Conservation (phyloP, 148 eudicot genomes). For the Fagopyrum esculentum region DNA sequence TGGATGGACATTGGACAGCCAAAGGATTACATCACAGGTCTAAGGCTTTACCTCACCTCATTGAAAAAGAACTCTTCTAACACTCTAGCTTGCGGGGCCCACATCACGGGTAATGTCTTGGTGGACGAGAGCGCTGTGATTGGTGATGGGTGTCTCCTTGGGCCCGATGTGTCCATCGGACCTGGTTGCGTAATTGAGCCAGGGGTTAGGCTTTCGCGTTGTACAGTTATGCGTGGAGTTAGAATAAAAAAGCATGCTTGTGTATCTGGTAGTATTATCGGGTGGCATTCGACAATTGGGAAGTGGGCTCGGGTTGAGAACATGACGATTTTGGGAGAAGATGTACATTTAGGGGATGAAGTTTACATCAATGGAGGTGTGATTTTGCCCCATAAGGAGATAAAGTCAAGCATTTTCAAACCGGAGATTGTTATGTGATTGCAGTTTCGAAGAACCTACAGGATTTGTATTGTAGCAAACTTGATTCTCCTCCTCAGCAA, state of each 20-base stretch:
- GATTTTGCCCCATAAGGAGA: conserved; percentile 86
- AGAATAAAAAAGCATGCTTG: conserved; percentile 78
- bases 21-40: conserved; percentile 81
- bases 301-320: conserved; percentile 89
- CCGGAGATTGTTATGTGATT: conserved; percentile 91
- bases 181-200: conserved; percentile 89
- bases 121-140: conserved; percentile 73
- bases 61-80: conserved; percentile 54
- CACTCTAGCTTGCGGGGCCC: conserved; percentile 51
- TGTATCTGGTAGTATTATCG: conserved; percentile 72
- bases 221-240: conserved; percentile 89
- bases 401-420: conserved; percentile 80
- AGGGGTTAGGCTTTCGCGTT: conserved; percentile 79
- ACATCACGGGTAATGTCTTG: conserved; percentile 72
- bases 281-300: conserved; percentile 95
- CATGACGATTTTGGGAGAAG: conserved; percentile 88
- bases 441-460: neutral
- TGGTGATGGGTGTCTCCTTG: conserved; percentile 90
- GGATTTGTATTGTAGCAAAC: neutral
- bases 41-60: conserved; percentile 77
- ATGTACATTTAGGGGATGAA: conserved; percentile 82
- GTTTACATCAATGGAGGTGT: conserved; percentile 87
- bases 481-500: neutral
- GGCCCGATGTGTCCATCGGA: conserved; percentile 93
- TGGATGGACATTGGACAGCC: conserved; percentile 99